A percentile compares a stretch with the other conserved stretches of the same genome.
These are phyloP conservation scores for Lasiodiplodia sp. DNA, from an alignment of 2,329 filamentous ascomycete species.

Conservation along the genomic window DNA sequence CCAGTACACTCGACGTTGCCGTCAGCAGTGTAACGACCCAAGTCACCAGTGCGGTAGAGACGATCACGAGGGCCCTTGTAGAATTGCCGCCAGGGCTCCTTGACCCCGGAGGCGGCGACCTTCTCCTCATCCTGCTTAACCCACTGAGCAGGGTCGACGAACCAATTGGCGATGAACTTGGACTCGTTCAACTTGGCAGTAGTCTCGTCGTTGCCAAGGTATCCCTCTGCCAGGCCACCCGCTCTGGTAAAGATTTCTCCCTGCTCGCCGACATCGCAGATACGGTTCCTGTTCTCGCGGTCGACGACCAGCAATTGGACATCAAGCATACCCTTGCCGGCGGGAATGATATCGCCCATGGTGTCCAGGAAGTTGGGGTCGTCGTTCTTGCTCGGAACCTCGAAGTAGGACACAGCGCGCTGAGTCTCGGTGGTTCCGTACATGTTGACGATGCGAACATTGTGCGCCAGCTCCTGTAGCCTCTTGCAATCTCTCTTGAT, in stretches of 20 bases:
- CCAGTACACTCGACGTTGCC: constrained; percentile 82
- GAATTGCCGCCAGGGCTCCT: constrained; percentile 78
- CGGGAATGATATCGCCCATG: constrained; percentile 79
- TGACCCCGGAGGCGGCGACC: constrained; percentile 53
- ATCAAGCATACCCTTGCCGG: constrained; percentile 84
- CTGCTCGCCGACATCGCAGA: constrained; percentile 81
- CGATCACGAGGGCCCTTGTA: constrained; percentile 86
- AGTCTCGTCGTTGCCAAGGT: constrained; percentile 68
- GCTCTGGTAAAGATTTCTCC: constrained; percentile 87
- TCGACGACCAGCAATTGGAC: constrained; percentile 88
- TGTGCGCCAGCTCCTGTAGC: constrained; percentile 77
- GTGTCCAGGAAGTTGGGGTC: constrained; percentile 70
- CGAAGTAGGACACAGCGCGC: constrained; percentile 81
- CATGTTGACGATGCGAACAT: constrained; percentile 81
- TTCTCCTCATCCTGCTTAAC: constrained; percentile 66
- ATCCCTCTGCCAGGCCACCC: constrained; percentile 83
- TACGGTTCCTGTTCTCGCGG: constrained; percentile 67
- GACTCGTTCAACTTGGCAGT: constrained; percentile 58
- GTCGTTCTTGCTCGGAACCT: constrained; percentile 71
- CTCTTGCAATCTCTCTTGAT: constrained; percentile 82
- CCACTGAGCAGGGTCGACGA: constrained; percentile 77
- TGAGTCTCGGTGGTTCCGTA: constrained; percentile 89
- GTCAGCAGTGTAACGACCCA: constrained; percentile 75
- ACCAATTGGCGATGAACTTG: constrained; percentile 89
- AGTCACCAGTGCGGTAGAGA: constrained; percentile 85